phyloP scores from a whole-genome alignment of 306 rosid genomes.

The Comarum palustre region DNA sequence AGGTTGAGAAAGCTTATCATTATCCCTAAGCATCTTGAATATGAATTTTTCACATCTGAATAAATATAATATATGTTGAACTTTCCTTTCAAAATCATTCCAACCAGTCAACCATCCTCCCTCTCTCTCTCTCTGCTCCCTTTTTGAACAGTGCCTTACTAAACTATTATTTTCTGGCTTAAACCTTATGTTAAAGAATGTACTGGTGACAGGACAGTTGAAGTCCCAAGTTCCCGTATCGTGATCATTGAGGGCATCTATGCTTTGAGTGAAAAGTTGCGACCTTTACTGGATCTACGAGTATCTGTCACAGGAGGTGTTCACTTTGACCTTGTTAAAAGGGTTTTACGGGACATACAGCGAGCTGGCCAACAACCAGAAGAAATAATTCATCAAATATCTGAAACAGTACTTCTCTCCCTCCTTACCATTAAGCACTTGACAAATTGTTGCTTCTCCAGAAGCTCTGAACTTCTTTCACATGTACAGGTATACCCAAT shows the following conservation, averaged over 20 bases:
- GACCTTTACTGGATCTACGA: conserved; percentile 87
- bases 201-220: conserved; percentile 75
- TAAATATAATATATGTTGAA: not conserved
- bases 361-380: conserved; percentile 99
- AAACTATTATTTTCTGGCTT: not conserved
- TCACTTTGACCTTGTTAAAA: conserved; percentile 95
- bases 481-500: conserved; percentile 88
- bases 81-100: not conserved
- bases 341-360: conserved; percentile 94
- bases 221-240: conserved; percentile 82
- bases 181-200: conserved; percentile 13
- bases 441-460: conserved; percentile 15
- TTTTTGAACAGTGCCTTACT: not conserved
- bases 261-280: conserved; percentile 89
- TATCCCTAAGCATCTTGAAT: not conserved
- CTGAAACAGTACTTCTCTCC: conserved; percentile 71
- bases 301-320: conserved; percentile 99
- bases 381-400: conserved; percentile 98
- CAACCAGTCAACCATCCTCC: no score
- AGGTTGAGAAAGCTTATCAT: conserved; percentile 49
- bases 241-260: conserved; percentile 95
- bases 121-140: no score
- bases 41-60: not conserved
- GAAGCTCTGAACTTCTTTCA: conserved; percentile 29
- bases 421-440: conserved; percentile 20